A percentile compares a stretch with the other conserved stretches of the same genome.
phyloP scores from a whole-genome alignment of 306 rosid genomes.

The Citrullus mucosospermus region DNA sequence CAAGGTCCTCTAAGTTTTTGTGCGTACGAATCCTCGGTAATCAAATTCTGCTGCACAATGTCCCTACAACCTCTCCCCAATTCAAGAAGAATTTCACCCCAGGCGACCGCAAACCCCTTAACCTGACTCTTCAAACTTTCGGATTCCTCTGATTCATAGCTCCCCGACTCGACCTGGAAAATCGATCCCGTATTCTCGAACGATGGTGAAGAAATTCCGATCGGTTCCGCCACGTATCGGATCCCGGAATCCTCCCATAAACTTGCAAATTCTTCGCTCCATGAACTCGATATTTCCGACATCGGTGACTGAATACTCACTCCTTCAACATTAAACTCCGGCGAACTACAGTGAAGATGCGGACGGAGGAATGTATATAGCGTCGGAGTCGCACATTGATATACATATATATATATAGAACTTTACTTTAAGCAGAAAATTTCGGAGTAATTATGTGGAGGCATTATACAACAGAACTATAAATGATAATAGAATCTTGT shows the following conservation, averaged over 20 bases:
- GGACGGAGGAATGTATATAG: background rate
- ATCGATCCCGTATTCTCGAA: slow-evolving; percentile 17
- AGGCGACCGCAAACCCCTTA: slow-evolving; percentile 65
- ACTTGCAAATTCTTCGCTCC: slow-evolving; percentile 62
- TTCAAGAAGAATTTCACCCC: slow-evolving; percentile 81
- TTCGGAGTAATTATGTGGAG: background rate
- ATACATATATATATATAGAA: slow-evolving; percentile 10
- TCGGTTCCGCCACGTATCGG: slow-evolving; percentile 34
- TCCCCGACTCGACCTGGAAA: slow-evolving; percentile 11
- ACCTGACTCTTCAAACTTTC: slow-evolving; percentile 80
- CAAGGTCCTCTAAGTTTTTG: slow-evolving; percentile 54
- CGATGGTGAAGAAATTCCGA: slow-evolving; percentile 22
- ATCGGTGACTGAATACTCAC: slow-evolving; percentile 23
- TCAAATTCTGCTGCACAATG: slow-evolving; percentile 55
- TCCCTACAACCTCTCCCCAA: slow-evolving; percentile 71
- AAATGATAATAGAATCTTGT: slow-evolving; percentile 30
- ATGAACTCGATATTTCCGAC: slow-evolving; percentile 43
- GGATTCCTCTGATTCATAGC: slow-evolving; percentile 25
- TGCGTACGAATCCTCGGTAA: slow-evolving; percentile 53
- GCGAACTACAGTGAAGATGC: background rate
- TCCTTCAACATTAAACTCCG: background rate
- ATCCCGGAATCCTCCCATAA: slow-evolving; percentile 38
- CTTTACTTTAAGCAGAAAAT: background rate
- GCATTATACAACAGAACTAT: slow-evolving; percentile 6
- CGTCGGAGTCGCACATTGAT: background rate